A percentile compares a stretch with the other conserved stretches of the same genome.
Conservation (phyloP, 306 rosid species). For the Citrullus amarus region DNA sequence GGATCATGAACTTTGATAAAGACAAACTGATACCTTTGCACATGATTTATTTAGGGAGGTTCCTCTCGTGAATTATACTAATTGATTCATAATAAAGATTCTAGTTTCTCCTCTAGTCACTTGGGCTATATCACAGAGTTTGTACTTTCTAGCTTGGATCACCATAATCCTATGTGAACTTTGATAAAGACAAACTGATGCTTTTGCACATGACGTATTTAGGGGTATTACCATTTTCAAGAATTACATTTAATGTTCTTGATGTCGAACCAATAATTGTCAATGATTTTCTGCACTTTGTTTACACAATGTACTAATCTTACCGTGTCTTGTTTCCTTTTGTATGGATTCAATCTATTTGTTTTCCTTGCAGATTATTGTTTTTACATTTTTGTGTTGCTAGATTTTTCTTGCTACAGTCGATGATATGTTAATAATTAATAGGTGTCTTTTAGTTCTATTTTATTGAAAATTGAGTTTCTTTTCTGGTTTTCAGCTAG, state of each 20-base stretch:
- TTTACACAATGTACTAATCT: background rate
- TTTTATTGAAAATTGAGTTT: background rate
- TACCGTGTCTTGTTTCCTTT: background rate
- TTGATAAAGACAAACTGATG: background rate
- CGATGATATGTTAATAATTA: background rate
- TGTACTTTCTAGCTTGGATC: background rate
- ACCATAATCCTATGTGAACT: background rate
- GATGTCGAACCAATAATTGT: too few relatives aligned
- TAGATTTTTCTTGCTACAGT: background rate
- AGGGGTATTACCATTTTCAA: background rate
- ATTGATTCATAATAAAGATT: too few relatives aligned
- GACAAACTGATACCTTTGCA: too few relatives aligned
- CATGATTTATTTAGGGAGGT: too few relatives aligned
- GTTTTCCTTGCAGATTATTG: background rate
- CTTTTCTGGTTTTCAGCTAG: slow-evolving; percentile 45
- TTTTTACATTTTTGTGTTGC: background rate
- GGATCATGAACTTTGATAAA: too few relatives aligned
- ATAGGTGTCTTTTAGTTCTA: background rate
- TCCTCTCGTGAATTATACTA: too few relatives aligned
- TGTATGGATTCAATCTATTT: background rate
- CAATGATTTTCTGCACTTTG: background rate
- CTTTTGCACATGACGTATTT: background rate
- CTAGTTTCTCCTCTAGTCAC: too few relatives aligned
- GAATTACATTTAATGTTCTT: background rate
- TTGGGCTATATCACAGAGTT: too few relatives aligned